These are phyloP conservation scores for Malassezia yamatoensis DNA, from an alignment of 1,284 basidiomycete species.

Conservation along the genomic window DNA sequence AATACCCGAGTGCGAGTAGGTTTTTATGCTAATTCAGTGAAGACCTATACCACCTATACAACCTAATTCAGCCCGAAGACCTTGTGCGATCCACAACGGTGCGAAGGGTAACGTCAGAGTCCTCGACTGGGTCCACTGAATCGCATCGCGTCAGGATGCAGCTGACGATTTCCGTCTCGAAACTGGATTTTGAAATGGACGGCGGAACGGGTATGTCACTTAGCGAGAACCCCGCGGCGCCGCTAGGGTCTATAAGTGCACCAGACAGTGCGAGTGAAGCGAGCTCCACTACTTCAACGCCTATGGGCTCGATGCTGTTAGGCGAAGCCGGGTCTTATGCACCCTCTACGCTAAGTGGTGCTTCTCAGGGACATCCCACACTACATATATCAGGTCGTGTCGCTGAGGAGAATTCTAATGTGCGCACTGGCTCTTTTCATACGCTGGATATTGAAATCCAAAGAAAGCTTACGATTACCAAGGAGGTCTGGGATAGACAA, in stretches of 20 bases:
- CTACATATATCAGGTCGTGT: constrained; percentile 83
- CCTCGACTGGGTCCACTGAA: constrained; percentile 82
- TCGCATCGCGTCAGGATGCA: constrained; percentile 76
- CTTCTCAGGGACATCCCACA: constrained; percentile 46
- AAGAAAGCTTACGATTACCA: constrained; percentile 83
- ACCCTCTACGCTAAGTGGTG: constrained; percentile 18
- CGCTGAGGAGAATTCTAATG: constrained; percentile 77
- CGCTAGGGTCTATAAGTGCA: constrained; percentile 12
- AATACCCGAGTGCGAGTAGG: constrained; percentile 43
- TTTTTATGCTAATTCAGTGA: constrained; percentile 52
- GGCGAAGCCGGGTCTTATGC: constrained; percentile 20
- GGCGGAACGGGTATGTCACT: constrained; percentile 11
- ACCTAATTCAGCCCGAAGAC: constrained; percentile 73
- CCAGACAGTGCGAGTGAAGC: constrained; percentile 22
- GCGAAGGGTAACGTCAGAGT: constrained; percentile 62
- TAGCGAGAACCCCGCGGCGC: neutral
- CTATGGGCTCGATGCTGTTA: constrained; percentile 24
- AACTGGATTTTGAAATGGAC: constrained; percentile 49
- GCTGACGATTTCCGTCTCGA: constrained; percentile 70
- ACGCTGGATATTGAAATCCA: constrained; percentile 88
- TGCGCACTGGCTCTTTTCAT: constrained; percentile 88
- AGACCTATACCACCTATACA: constrained; percentile 99
- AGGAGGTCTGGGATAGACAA: constrained; percentile 81
- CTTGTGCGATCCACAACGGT: constrained; percentile 77
- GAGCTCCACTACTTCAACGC: constrained; percentile 20